phyloP scores from a whole-genome alignment of 257 asterid species.

The Penstemon eatonii region DNA sequence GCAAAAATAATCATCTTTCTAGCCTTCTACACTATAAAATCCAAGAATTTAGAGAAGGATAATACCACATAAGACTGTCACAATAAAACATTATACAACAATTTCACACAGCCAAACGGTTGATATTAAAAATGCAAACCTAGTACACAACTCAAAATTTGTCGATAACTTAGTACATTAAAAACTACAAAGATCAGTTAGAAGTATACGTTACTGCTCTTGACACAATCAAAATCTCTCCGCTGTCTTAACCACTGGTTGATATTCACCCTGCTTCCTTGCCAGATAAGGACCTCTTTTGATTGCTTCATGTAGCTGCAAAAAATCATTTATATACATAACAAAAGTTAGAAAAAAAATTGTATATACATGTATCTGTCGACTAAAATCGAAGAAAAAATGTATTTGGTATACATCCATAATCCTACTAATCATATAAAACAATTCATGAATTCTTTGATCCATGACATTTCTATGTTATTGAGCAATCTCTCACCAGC shows the following conservation, averaged over 20 bases:
- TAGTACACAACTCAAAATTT: too few species aligned
- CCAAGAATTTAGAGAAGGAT: too few species aligned
- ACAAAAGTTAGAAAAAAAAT: not conserved
- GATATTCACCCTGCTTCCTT: constrained; percentile 69
- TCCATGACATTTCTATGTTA: not conserved
- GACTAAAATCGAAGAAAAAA: not conserved
- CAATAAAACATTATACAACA: too few species aligned
- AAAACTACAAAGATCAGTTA: too few species aligned
- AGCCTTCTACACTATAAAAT: too few species aligned
- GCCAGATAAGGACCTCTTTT: constrained; percentile 75
- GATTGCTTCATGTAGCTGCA: constrained; percentile 86
- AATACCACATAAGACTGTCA: too few species aligned
- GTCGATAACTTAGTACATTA: too few species aligned
- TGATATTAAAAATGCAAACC: too few species aligned
- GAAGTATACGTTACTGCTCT: too few species aligned
- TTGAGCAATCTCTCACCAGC: not conserved
- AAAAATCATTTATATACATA: not conserved
- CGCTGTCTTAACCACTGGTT: constrained; percentile 74
- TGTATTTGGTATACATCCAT: not conserved
- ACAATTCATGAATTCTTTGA: not conserved
- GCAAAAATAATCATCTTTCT: too few species aligned
- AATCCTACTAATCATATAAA: not conserved
- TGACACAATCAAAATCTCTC: constrained; percentile 57
- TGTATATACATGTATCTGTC: not conserved
- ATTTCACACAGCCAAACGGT: too few species aligned